A percentile compares a stretch with the other conserved stretches of the same genome.
Conservation (phyloP, 805 yeast genomes). For the Cyberlindnera mycetangii region DNA sequence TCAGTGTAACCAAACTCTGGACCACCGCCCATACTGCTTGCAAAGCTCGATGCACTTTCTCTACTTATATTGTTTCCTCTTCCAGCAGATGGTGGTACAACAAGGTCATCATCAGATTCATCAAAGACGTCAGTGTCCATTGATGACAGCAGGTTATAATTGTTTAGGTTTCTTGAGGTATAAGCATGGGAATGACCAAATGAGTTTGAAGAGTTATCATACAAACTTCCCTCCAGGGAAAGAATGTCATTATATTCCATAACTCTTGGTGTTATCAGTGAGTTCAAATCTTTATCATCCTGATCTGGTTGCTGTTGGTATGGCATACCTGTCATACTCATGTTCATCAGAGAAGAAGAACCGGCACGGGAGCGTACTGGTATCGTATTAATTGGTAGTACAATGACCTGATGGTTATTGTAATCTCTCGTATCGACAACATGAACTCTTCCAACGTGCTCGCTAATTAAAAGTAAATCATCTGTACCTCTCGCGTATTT, state of each 20-base stretch:
- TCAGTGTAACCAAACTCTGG: slow-evolving; percentile 32
- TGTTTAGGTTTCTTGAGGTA: slow-evolving; percentile 24
- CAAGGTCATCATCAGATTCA: slow-evolving; percentile 24
- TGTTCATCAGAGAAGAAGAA: slow-evolving; percentile 9
- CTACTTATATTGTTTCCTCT: slow-evolving; percentile 14
- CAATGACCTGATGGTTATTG: slow-evolving; percentile 70
- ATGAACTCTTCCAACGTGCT: slow-evolving; percentile 86
- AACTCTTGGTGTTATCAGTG: slow-evolving; percentile 20
- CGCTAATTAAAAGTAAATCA: slow-evolving; percentile 73
- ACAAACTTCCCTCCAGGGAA: slow-evolving; percentile 18
- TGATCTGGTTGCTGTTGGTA: not conserved
- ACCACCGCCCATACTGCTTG: slow-evolving; percentile 9
- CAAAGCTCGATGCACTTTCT: slow-evolving; percentile 8
- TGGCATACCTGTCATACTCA: not conserved
- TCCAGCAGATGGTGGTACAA: slow-evolving; percentile 10
- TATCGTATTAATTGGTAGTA: slow-evolving; percentile 46
- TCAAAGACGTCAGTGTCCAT: slow-evolving; percentile 15
- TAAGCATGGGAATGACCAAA: slow-evolving; percentile 5
- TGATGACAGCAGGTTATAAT: slow-evolving; percentile 24
- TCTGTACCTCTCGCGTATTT: slow-evolving; percentile 65
- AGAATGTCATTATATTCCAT: slow-evolving; percentile 26
- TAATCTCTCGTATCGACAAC: slow-evolving; percentile 74
- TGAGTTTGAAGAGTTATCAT: not conserved
- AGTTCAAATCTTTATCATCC: slow-evolving; percentile 2
- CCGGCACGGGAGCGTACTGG: slow-evolving; percentile 11